Conservation (phyloP, 306 rosid genomes). For the Clitoria ternatea region DNA sequence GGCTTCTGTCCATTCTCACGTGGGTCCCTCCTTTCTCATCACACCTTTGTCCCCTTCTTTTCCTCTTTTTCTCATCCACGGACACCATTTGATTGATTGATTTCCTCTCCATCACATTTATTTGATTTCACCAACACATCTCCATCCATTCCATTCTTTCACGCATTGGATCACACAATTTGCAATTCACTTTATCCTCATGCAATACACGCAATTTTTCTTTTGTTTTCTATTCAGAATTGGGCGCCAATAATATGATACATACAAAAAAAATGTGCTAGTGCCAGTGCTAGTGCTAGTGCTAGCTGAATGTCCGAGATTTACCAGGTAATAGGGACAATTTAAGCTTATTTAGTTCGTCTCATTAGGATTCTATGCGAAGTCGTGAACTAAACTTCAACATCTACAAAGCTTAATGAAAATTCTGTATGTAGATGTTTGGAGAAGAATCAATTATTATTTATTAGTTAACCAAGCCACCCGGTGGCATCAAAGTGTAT, state of each 20-base stretch:
- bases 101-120: neutral
- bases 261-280: too few relatives aligned
- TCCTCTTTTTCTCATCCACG: constrained; percentile 12
- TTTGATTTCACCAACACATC: neutral
- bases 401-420: too few relatives aligned
- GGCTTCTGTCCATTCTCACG: constrained; percentile 2
- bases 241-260: too few relatives aligned
- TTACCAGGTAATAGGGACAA: too few relatives aligned
- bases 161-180: constrained; percentile 20
- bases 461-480: too few relatives aligned
- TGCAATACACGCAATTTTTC: neutral
- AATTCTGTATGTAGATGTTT: neutral
- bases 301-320: too few relatives aligned
- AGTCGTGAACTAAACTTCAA: too few relatives aligned
- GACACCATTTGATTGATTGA: constrained; percentile 17
- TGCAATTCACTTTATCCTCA: neutral
- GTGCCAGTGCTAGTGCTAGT: too few relatives aligned
- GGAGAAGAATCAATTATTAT: neutral
- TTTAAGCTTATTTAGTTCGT: too few relatives aligned
- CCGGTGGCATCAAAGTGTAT: neutral
- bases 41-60: neutral
- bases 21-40: neutral
- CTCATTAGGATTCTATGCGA: too few relatives aligned
- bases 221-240: too few relatives aligned
- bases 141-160: neutral